phyloP scores from a whole-genome alignment of 169 alveolate species.

The Plasmodium vivax region DNA sequence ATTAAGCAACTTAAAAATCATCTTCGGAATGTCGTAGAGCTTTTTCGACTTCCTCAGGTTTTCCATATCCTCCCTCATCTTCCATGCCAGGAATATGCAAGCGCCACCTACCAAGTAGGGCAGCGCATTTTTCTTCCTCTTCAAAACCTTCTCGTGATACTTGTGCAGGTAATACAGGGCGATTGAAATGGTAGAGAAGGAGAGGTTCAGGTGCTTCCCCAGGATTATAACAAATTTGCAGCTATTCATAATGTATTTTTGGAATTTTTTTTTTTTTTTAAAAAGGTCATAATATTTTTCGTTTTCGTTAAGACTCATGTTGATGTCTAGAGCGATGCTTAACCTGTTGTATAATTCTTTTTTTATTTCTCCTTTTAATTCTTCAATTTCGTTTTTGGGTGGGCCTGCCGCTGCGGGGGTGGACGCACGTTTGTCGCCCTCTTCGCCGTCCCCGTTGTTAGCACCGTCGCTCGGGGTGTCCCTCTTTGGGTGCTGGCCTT shows the following conservation, averaged over 20 bases:
- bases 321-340: conserved; percentile 30
- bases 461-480: background rate
- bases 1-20: conserved; percentile 38
- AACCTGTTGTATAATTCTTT: conserved; percentile 34
- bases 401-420: background rate
- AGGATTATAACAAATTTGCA: conserved; percentile 34
- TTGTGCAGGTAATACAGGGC: conserved; percentile 44
- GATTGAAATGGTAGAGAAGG: conserved; percentile 21
- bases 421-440: background rate
- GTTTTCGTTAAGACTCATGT: conserved; percentile 10
- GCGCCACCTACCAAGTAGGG: conserved; percentile 42
- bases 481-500: background rate
- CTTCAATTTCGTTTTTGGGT: background rate
- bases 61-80: conserved; percentile 50
- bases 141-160: conserved; percentile 13
- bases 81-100: conserved; percentile 66
- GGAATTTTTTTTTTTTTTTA: conserved; percentile 17
- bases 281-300: conserved; percentile 43
- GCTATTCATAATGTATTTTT: conserved; percentile 27
- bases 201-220: conserved; percentile 36
- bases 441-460: background rate
- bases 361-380: conserved; percentile 27
- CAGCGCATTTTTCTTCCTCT: conserved; percentile 12
- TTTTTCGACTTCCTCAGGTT: conserved; percentile 10
- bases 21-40: conserved; percentile 43